These are phyloP conservation scores for Tricholoma flavovirens DNA, from an alignment of 768 basidiomycete genomes.

Conservation along the genomic window DNA sequence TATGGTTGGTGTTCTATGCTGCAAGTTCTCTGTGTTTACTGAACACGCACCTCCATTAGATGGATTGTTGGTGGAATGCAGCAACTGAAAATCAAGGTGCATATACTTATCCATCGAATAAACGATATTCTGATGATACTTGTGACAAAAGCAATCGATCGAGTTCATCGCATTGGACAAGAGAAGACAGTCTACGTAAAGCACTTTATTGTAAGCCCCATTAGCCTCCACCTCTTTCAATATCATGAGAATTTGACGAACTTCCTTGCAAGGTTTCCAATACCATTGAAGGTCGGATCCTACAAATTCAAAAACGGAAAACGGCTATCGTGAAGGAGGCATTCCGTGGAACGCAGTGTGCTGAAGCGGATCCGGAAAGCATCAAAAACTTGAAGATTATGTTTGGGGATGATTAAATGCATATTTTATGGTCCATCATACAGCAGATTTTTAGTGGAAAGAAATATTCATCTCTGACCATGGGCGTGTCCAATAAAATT, in stretches of 20 bases:
- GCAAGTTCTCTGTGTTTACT: slow-evolving; percentile 2
- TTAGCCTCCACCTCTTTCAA: not conserved
- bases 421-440: not conserved
- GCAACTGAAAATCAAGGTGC: slow-evolving; percentile 77
- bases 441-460: not conserved
- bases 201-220: slow-evolving; percentile 70
- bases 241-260: not conserved
- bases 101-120: not conserved
- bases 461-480: not conserved
- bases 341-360: slow-evolving; percentile 49
- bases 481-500: too few species aligned
- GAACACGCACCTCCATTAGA: slow-evolving; percentile 36
- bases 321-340: slow-evolving; percentile 84
- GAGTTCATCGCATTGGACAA: slow-evolving; percentile 83
- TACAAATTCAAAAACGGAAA: slow-evolving; percentile 81
- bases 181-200: slow-evolving; percentile 78
- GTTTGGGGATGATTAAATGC: slow-evolving; percentile 46
- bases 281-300: slow-evolving; percentile 75
- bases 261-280: slow-evolving; percentile 44
- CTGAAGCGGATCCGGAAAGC: slow-evolving; percentile 58
- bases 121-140: not conserved
- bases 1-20: slow-evolving; percentile 47
- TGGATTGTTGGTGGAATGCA: slow-evolving; percentile 93
- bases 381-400: slow-evolving; percentile 79
- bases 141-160: slow-evolving; percentile 59